Conservation (phyloP, 2,329 filamentous ascomycete species). For the Fusarium sp. region DNA sequence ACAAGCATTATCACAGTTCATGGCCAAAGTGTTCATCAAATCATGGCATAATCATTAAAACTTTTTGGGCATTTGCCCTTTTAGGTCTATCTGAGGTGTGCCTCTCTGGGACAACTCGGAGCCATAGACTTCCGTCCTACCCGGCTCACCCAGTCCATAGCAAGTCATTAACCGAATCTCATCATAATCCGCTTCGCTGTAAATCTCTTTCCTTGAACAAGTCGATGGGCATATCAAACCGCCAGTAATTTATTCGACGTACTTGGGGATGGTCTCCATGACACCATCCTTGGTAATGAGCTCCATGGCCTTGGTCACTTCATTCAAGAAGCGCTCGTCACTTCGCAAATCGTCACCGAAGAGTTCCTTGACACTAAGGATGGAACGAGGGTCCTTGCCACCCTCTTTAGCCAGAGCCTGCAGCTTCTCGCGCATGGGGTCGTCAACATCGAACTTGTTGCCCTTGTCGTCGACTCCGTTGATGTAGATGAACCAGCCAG, state of each 20-base stretch:
- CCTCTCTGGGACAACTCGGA: constrained; percentile 3
- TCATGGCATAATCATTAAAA: constrained; percentile 38
- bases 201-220: constrained; percentile 15
- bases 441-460: constrained; percentile 58
- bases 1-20: background rate
- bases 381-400: constrained; percentile 55
- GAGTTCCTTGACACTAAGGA: constrained; percentile 62
- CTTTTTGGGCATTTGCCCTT: constrained; percentile 30
- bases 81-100: constrained; percentile 30
- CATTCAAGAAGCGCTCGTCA: constrained; percentile 62
- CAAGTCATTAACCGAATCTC: constrained; percentile 31
- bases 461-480: constrained; percentile 64
- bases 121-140: background rate
- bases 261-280: constrained; percentile 64
- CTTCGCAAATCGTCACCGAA: constrained; percentile 65
- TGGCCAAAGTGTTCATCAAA: constrained; percentile 11
- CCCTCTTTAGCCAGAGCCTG: constrained; percentile 60
- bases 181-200: constrained; percentile 24
- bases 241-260: constrained; percentile 51
- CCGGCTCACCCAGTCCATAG: constrained; percentile 7
- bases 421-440: constrained; percentile 63
- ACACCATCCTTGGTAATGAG: constrained; percentile 62
- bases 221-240: background rate
- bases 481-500: constrained; percentile 65
- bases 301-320: constrained; percentile 62